Evolutionary conservation across 371 early-diverging fungal species (phyloP), one percentile per base, ranked within the genome.

Genomic region (Antonospora locustae): DNA sequence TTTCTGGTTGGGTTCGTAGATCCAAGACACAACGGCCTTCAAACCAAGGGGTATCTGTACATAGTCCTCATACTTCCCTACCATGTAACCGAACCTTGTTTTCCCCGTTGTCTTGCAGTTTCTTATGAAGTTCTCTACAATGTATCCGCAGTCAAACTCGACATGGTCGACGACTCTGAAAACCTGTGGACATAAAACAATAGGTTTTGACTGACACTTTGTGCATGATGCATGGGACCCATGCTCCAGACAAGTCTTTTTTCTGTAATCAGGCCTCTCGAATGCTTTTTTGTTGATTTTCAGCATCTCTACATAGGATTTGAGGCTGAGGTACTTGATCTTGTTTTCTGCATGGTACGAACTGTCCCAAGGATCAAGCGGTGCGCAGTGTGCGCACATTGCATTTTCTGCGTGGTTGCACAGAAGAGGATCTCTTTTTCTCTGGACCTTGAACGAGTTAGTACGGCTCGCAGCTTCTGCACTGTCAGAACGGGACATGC

Each of bases 141-240:
- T 62, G 7, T 71, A 67, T 2, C 82, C 74, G 7, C 79, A 79
- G n/a, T 91, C 85, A 72, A 97, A 90, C 74, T 94, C 94, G 29
- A 97, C 81, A 70, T 95, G 92, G 69, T 97, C 98, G 1, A 94
- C 89, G 81, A 88, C 81, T 46, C 98, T 81, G 74, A 87, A 95
- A 20, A 78, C 70, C 83, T 88, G 69, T 37, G 54, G 41, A 1
- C 32, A 57, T 17, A 62, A 30, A 7, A 43, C 36, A 27, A 67
- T 69, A 32, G 41, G 59, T 27, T 58, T 75, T 19, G 56, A 57
- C 63, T 48, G 1, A 62, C 41, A 67, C 40, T 32, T 54, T 5
- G 34, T 66, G 53, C 67, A 71, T 20, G 34, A 17, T 52, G 37
- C 52, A 46, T 14, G 12, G 46, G 27, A 39, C 0, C 43, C 28